Percentiles rank a stretch among this genome's conserved stretches.
Evolutionary conservation across 768 basidiomycete species (phyloP).

Genomic region (Antrodiella citrinella): DNA sequence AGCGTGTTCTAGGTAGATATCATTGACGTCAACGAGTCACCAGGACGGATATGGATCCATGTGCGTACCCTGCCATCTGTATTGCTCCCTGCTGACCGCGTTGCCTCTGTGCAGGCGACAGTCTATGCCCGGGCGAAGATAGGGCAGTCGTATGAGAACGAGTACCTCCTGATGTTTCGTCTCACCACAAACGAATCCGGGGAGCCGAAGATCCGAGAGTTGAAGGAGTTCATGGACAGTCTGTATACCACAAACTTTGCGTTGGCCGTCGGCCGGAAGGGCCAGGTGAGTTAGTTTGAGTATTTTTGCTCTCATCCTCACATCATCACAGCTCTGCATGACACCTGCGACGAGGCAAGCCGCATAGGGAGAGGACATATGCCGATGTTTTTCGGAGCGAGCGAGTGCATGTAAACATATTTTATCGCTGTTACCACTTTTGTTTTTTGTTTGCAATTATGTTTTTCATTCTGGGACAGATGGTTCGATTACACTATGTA

Average conservation of each 20-base stretch:
- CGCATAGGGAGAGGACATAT: too few species aligned
- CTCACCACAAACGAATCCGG: background rate
- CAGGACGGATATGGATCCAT: background rate
- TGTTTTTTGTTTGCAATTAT: background rate
- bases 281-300: too few species aligned
- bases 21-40: background rate
- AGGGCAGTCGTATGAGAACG: background rate
- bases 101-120: background rate
- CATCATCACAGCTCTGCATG: too few species aligned
- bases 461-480: background rate
- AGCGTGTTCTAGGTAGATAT: background rate
- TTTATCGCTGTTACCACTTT: background rate
- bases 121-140: background rate
- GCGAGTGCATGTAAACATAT: background rate
- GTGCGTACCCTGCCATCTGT: background rate
- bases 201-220: background rate
- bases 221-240: background rate
- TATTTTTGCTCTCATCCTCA: too few species aligned
- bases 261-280: background rate
- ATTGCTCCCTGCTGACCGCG: background rate
- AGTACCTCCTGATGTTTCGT: background rate
- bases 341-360: too few species aligned
- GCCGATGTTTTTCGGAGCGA: too few species aligned
- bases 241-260: background rate
- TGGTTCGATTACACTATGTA: background rate